phyloP scores from a whole-genome alignment of 768 basidiomycete genomes.

The Coprinopsis cinerea region DNA sequence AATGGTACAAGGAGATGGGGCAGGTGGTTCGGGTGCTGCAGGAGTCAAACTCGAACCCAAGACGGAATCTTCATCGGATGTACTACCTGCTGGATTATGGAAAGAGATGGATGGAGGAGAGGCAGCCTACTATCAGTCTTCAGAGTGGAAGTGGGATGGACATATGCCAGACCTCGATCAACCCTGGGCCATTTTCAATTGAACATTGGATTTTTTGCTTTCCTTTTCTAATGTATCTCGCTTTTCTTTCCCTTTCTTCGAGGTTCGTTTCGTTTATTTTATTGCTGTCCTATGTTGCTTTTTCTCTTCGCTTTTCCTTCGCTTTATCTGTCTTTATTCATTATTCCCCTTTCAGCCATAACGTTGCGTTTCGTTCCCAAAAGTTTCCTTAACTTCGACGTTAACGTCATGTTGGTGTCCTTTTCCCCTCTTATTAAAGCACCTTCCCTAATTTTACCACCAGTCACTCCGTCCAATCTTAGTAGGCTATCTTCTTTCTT shows the following conservation, averaged over 20 bases:
- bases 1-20: too few relatives aligned
- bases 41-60: conserved; percentile 34
- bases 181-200: conserved; percentile 68
- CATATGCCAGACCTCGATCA: conserved; percentile 59
- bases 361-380: too few relatives aligned
- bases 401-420: too few relatives aligned
- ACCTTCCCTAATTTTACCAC: too few relatives aligned
- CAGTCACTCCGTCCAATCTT: conserved; percentile 9
- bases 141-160: conserved; percentile 71
- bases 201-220: conserved; percentile 33
- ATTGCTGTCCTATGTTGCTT: too few relatives aligned
- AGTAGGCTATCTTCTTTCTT: too few relatives aligned
- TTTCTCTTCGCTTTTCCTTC: too few relatives aligned
- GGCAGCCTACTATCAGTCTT: conserved; percentile 56
- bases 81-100: conserved; percentile 52
- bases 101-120: conserved; percentile 76
- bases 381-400: too few relatives aligned
- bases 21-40: conserved; percentile 30
- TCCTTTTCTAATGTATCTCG: conserved; percentile 14
- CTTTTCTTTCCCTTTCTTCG: conserved; percentile 13
- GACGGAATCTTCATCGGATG: conserved; percentile 48
- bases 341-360: too few relatives aligned
- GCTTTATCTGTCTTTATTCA: too few relatives aligned
- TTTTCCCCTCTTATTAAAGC: too few relatives aligned
- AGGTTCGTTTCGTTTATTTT: too few relatives aligned